Percentiles rank a stretch among this genome's conserved stretches.
Conservation (phyloP, 257 asterid genomes). For the Anisodus tanguticus region DNA sequence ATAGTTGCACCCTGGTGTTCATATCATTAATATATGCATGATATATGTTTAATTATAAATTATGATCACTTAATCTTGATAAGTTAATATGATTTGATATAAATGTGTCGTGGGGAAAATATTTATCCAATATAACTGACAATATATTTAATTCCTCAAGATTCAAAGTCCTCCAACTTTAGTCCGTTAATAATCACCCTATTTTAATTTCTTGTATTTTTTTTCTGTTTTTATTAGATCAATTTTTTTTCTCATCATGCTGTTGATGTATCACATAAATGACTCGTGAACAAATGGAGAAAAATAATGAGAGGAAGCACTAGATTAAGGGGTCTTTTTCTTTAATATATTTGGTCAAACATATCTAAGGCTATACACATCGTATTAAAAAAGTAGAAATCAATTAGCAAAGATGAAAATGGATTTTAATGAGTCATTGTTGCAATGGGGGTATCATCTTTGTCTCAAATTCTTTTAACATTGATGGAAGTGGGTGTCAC, state of each 20-base stretch:
- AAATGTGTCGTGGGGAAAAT: no score
- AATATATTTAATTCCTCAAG: neutral
- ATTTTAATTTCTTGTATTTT: neutral
- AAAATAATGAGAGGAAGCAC: neutral
- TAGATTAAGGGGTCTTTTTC: neutral
- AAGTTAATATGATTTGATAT: no score
- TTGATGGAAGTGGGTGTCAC: neutral
- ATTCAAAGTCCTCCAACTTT: neutral
- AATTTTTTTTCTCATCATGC: neutral
- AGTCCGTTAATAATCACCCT: neutral
- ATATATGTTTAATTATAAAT: no score
- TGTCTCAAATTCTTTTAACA: neutral
- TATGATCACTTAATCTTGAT: no score
- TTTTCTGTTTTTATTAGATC: no score
- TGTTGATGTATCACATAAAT: neutral
- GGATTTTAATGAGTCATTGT: no score
- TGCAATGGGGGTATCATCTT: neutral
- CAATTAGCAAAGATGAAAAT: neutral
- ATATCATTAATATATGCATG: no score
- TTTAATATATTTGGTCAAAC: neutral
- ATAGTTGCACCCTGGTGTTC: no score
- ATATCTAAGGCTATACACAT: neutral
- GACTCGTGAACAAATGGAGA: neutral
- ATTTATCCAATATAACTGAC: no score
- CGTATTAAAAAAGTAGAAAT: no score